Base-by-base conservation (phyloP, 768 basidiomycete genomes). In the Termitomyces sp. region DNA sequence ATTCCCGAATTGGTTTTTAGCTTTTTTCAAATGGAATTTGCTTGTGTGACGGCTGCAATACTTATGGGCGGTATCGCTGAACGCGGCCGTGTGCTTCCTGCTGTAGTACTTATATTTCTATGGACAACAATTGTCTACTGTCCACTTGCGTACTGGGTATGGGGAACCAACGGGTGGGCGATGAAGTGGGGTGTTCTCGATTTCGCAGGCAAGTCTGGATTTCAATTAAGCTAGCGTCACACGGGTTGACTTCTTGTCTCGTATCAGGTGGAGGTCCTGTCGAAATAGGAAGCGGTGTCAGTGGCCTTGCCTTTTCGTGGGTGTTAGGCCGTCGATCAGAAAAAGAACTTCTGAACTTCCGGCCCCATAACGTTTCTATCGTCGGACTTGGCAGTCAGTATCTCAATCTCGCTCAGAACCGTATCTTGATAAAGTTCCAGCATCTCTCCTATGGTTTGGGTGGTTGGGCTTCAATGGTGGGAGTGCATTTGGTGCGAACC, bases 401-500 rank as follows among this genome's bases (percentile, higher is more conserved):
- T 46, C n/a, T 29, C 3, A 22, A 24, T 32, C 34, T 24, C 16
- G 12, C 6, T 27, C 22, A 16, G 26, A 48, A 46, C 12, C 37
- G 14, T 16, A n/a, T 20, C 18, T 50, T 42, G 36, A 59, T 34
- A 52, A 37, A 7, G 29, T 22, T 29, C 39, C 55, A 76, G 76
- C 90, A 9, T 88, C 86, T 63, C 80, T 94, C 61, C 84, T 93
- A 54, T 93, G 88, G 90, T 88, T 94, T 67, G 91, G 92, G 44
- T 92, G 86, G 85, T 72, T 87, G 56, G 90, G 88, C n/a, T 93
- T 94, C 79, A 95, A 94, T 72, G 93, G 90, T 48, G 93, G 93
- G 26, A 90, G 87, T 56, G 89, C 92, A 3, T 90, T 92, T 63
- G 89, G 89, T 29, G 91, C 92, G 36, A 94, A 94, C 72, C 76